These are phyloP conservation scores for Ogataea polymorpha DNA, from an alignment of 805 yeast species.

Conservation along the genomic window DNA sequence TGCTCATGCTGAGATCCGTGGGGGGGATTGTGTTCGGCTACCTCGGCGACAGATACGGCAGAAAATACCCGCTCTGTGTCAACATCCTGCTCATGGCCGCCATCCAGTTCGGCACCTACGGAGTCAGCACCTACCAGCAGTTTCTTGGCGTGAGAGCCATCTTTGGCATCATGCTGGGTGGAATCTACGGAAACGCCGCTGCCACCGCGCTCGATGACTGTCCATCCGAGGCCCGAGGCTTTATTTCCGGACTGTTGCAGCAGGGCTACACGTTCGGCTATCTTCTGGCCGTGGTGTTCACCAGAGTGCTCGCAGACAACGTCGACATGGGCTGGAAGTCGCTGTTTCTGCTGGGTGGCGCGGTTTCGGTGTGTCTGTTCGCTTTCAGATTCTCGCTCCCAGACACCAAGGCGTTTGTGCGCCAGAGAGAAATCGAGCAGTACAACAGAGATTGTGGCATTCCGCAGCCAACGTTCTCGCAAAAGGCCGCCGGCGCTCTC, in stretches of 20 bases:
- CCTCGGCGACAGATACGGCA: conserved; percentile 57
- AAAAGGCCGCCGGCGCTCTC: conserved; percentile 35
- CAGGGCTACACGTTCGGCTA: conserved; percentile 79
- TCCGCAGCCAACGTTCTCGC: conserved; percentile 31
- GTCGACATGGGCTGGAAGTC: conserved; percentile 59
- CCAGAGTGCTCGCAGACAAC: conserved; percentile 57
- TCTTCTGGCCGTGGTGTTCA: conserved; percentile 60
- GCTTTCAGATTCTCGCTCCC: conserved; percentile 43
- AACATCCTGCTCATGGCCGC: conserved; percentile 46
- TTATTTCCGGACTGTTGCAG: conserved; percentile 67
- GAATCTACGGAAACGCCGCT: conserved; percentile 52
- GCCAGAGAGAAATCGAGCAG: conserved; percentile 37
- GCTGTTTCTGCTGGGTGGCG: conserved; percentile 68
- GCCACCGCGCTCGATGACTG: conserved; percentile 54
- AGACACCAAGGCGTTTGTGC: conserved; percentile 52
- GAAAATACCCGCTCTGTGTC: conserved; percentile 54
- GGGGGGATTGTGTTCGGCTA: conserved; percentile 63
- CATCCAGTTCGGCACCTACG: conserved; percentile 63
- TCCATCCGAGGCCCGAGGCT: conserved; percentile 52
- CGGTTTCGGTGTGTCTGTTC: conserved; percentile 43
- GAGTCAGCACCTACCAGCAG: conserved; percentile 51
- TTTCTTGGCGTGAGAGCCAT: conserved; percentile 61
- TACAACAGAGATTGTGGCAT: conserved; percentile 32
- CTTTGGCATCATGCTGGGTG: conserved; percentile 61
- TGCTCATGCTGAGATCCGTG: conserved; percentile 63